Base-by-base conservation (phyloP, 129 eudicot genomes). In the Centella asiatica region DNA sequence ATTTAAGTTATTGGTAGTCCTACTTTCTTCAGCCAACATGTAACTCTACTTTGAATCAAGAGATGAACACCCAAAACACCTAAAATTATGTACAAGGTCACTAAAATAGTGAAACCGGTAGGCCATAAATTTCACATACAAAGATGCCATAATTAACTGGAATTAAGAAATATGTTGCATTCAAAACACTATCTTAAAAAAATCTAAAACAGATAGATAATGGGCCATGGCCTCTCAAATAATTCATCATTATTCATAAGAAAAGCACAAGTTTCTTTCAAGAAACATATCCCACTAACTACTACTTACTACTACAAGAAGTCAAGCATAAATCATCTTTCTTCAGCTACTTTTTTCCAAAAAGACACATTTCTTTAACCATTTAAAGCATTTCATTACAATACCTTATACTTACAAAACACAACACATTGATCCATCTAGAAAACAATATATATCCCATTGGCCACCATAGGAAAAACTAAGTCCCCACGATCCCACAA, bases 241-340 rank as follows among this genome's bases (percentile, higher is more conserved):
- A 61, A 61, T 61, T 27, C 34, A 61, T 61, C 50, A 42, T 39
- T 24, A 61, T 23, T 60, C 13, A 14, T 0, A 61, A 39, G 22
- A 18, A 61, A 61, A 42, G 18, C 33, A 25, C 51, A 61, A 61
- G 50, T 42, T 27, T 4, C 66, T 61, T 61, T 61, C 25, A 17
- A 42, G 51, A 40, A 27, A 42, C 66, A 25, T 37, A 40, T 61
- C 66, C 66, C 33, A 61, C 66, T 40, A 42, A 59, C 47, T 18
- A 8, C 14, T 19, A 47, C 9, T 31, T 13, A 29, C 22, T 42
- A 23, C n/a, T 36, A 22, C 65, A 60, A 60, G n/a, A n/a, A n/a
- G 9, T 60, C 44, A 37, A 61, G 51, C 33, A 45, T 53, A 44
- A 15, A 44, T 15, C 66, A 62, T 42, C 51, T 25, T 62, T n/a